Evolutionary conservation across 208 protist species (phyloP).

Genomic region (Leishmania turanica): DNA sequence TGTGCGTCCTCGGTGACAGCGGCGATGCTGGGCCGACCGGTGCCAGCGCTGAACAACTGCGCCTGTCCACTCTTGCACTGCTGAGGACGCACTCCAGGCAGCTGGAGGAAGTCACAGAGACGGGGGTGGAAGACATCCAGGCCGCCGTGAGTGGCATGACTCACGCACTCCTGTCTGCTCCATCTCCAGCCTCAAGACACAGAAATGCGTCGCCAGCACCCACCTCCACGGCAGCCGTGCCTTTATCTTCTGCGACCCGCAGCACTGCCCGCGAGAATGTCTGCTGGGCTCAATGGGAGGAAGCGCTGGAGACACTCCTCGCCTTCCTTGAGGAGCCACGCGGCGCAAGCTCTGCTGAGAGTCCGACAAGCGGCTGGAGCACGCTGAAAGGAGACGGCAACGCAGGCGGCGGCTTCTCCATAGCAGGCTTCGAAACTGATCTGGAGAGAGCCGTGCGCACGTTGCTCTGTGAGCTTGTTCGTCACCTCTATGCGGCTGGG

Average conservation of each 20-base stretch:
- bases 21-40: not conserved
- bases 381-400: not conserved
- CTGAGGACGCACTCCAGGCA: conserved; percentile 1
- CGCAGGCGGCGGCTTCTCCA: not conserved
- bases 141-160: not conserved
- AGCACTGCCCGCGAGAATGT: not conserved
- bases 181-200: not conserved
- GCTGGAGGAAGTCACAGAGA: not conserved
- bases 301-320: conserved; percentile 56
- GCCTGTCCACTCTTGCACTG: conserved; percentile 1
- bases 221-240: not conserved
- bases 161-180: not conserved
- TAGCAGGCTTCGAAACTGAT: not conserved
- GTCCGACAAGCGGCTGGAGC: not conserved
- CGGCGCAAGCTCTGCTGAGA: not conserved
- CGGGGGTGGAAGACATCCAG: not conserved
- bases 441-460: conserved; percentile 14
- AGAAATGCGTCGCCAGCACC: not conserved
- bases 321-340: conserved; percentile 31
- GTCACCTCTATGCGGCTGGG: conserved; percentile 27
- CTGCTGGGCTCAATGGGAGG: conserved; percentile 35
- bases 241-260: not conserved
- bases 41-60: not conserved
- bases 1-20: conserved; percentile 3
- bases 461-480: conserved; percentile 25